These are phyloP conservation scores for Polytolypa hystricis DNA, from an alignment of 2,329 filamentous ascomycete genomes.

Conservation along the genomic window DNA sequence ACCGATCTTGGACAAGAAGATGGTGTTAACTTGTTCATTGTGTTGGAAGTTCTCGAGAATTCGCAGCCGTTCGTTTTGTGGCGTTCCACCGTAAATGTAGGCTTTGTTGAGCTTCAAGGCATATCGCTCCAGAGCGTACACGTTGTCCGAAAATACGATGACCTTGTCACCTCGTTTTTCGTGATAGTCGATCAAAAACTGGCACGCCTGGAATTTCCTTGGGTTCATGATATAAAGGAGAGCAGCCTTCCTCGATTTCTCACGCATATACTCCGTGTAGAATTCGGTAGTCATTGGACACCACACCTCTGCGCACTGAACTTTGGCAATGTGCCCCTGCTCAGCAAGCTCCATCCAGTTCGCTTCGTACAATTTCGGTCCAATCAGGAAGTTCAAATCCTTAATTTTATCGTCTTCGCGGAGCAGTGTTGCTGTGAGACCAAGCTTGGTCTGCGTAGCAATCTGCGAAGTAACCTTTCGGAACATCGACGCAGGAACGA, in stretches of 20 bases:
- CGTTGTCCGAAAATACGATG: conserved; percentile 96
- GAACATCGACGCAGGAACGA: conserved; percentile 94
- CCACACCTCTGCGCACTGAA: conserved; percentile 98
- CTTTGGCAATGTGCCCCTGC: conserved; percentile 90
- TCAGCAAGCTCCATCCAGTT: conserved; percentile 99
- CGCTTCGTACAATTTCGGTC: conserved; percentile 92
- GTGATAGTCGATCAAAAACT: conserved; percentile 97
- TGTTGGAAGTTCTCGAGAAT: conserved; percentile 94
- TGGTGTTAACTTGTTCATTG: conserved; percentile 77
- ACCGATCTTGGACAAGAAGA: conserved; percentile 95
- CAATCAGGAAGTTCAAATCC: conserved; percentile 93
- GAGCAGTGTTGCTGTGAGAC: conserved; percentile 83
- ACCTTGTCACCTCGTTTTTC: conserved; percentile 92
- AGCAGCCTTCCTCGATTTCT: conserved; percentile 54
- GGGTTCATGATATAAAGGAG: conserved; percentile 95
- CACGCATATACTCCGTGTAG: conserved; percentile 80
- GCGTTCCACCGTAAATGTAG: conserved; percentile 83
- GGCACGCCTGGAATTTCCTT: conserved; percentile 89
- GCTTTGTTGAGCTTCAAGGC: conserved; percentile 74
- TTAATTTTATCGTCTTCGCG: conserved; percentile 98
- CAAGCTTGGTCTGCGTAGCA: conserved; percentile 89
- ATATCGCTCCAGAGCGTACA: conserved; percentile 81
- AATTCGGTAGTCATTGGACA: conserved; percentile 99
- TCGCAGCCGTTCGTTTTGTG: conserved; percentile 70
- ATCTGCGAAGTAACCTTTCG: conserved; percentile 85